These are phyloP conservation scores for Russula sp. DNA, from an alignment of 768 basidiomycete species.

Conservation along the genomic window DNA sequence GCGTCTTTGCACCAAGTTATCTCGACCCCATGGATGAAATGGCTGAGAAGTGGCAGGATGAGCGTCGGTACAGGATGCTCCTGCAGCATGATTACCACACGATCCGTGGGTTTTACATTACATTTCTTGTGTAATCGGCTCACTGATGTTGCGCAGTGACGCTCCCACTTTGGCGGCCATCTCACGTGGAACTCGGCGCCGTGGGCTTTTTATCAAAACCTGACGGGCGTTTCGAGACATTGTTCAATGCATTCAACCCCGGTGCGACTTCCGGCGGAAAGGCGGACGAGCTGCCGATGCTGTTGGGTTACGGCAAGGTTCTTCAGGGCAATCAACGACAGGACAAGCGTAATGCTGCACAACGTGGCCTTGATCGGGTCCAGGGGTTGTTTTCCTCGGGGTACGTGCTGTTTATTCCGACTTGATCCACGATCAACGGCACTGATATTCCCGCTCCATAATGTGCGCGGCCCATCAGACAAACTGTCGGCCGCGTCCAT, in stretches of 20 bases:
- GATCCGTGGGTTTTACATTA: conserved; percentile 47
- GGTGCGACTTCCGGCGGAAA: conserved; percentile 44
- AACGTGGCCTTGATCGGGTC: conserved; percentile 55
- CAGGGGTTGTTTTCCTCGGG: conserved; percentile 43
- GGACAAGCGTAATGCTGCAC: conserved; percentile 58
- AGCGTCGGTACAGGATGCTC: conserved; percentile 65
- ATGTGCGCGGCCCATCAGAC: conserved; percentile 35
- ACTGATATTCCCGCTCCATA: background rate
- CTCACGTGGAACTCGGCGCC: conserved; percentile 59
- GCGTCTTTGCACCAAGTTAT: conserved; percentile 35
- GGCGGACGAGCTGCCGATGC: conserved; percentile 51
- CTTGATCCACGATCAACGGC: background rate
- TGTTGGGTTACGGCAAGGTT: conserved; percentile 64
- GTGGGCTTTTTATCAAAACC: conserved; percentile 74
- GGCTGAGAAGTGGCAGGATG: conserved; percentile 49
- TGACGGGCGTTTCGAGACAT: conserved; percentile 63
- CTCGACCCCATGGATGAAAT: conserved; percentile 42
- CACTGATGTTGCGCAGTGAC: conserved; percentile 33
- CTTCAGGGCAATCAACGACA: conserved; percentile 47
- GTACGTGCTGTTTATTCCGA: conserved; percentile 21
- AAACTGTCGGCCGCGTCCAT: conserved; percentile 50
- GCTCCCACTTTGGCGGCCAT: conserved; percentile 67
- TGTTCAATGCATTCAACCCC: conserved; percentile 67
- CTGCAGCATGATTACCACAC: conserved; percentile 67
- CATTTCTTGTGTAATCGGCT: background rate